Evolutionary conservation across 2,329 filamentous ascomycete genomes (phyloP).

Genomic region (Colletotrichum scovillei): DNA sequence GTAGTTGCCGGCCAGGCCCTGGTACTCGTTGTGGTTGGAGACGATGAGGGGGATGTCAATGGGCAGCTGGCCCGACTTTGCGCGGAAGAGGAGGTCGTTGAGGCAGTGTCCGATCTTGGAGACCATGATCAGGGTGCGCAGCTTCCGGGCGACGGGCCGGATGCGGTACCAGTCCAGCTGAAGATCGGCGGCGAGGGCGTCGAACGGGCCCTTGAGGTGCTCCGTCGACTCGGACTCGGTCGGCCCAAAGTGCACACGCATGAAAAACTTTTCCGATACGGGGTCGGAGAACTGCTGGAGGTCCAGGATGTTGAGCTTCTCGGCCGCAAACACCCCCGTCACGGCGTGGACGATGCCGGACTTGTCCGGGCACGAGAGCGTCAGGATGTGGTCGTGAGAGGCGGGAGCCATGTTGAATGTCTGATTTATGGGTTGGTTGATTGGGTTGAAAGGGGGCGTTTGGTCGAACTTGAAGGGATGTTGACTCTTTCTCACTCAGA

Average conservation of each 20-base stretch:
- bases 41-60: conserved; percentile 84
- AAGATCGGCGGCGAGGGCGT: conserved; percentile 70
- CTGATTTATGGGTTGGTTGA: neutral
- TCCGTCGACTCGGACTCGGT: conserved; percentile 60
- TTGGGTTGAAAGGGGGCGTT: neutral
- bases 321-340: conserved; percentile 78
- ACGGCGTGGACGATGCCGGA: conserved; percentile 88
- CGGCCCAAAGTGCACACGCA: conserved; percentile 86
- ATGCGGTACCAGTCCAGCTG: conserved; percentile 76
- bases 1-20: conserved; percentile 75
- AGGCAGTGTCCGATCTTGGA: conserved; percentile 90
- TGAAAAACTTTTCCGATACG: conserved; percentile 82
- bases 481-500: neutral
- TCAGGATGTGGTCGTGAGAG: conserved; percentile 70
- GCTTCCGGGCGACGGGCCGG: conserved; percentile 75
- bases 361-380: conserved; percentile 86
- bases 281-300: conserved; percentile 87
- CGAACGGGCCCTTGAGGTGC: conserved; percentile 67
- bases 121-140: conserved; percentile 86
- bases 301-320: conserved; percentile 84
- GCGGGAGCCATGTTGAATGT: conserved; percentile 34
- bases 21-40: conserved; percentile 84
- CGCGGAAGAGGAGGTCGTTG: conserved; percentile 85
- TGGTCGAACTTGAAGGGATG: neutral
- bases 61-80: conserved; percentile 77